Evolutionary conservation across 2,329 filamentous ascomycete species (phyloP), one percentile per base, ranked within the genome.

Genomic region (Orbilia javanica): DNA sequence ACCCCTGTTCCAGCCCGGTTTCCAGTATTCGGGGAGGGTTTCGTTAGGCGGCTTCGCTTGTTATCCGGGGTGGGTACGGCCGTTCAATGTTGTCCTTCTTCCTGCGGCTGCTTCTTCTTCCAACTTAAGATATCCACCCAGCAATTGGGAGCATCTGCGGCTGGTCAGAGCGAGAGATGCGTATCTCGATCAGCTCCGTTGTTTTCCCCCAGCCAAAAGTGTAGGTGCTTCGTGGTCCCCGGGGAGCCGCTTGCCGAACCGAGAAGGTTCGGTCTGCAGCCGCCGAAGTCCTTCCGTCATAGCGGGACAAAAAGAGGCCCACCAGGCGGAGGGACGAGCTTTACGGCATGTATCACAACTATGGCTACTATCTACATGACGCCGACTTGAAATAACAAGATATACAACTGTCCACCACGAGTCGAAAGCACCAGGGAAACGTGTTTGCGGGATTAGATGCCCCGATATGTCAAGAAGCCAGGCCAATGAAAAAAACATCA

Each of bases 361-460:
- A 74, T 64, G 48, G 34, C 69, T 74, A 74, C 63, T 74, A 67
- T 74, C 52, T 74, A 74, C 70, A 67, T 27, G 69, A 72, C 13
- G 48, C 15, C 25, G 44, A 46, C 34, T 29, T 15, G 36, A 22
- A 34, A 39, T 11, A 60, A 39, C 57, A 55, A 27, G 57, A 64
- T 22, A 22, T 29, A 36, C 46, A 53, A 42, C 36, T 68, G 46
- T 50, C 34, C 66, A 39, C 57, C 53, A 15, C 46, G 7, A 22
- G 60, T 42, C 67, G 67, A 55, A 25, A 39, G 22, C 55, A 27
- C 55, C 44, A 27, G 15, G 55, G 69, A 72, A 60, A 73, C 69
- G 60, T 65, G 69, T 65, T 65, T 60, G 48, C 42, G 20, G 55
- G 42, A 18, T 63, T 31, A 22, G 67, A 60, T 42, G 34, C 18